Evolutionary conservation across 768 basidiomycete genomes (phyloP), one percentile per base, ranked within the genome.

Genomic region (Suillus luteus): DNA sequence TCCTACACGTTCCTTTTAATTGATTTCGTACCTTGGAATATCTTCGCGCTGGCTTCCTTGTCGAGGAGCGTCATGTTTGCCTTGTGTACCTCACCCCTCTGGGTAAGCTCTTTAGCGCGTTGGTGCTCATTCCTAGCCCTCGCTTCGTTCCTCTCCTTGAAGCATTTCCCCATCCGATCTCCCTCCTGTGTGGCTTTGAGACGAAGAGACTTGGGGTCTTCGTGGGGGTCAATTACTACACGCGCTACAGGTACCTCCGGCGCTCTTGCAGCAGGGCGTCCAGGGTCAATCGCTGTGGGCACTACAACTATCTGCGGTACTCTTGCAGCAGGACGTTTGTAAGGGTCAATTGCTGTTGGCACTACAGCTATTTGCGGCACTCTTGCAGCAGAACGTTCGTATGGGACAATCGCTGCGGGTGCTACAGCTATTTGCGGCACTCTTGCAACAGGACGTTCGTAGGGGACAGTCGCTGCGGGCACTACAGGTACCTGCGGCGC

Each of bases 21-120:
- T 33, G 33, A 37, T 24, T 40, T 73, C 84, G 57, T 66, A 93
- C 92, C 87, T 52, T 76, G 72, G 72, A 87, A 97, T 64, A 96
- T 94, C 90, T 91, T 95, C 58, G 87, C 84, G 64, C 87, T 85
- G 3, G 93, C 93, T 73, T 92, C 77, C 67, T 81, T 82, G 74
- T 96, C 92, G 63, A 92, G 74, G 55, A 82, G 71, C 65, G 90
- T 85, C 87, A 93, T 94, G 68, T 85, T 83, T 9, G 77, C 71
- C 74, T 89, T 84, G 72, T 93, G 92, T 44, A 78, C 78, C 73
- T 93, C 90, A n/a, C 92, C 93, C 73, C 91, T 70, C 60, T 86
- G 84, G 10, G 87, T 89, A 17, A 95, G 80, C 61, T 88, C 79
- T 74, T 95, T 92, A 22, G 91, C 93, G n/a, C n/a, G 55, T 22